These are phyloP conservation scores for Chlamydomonas schloesseri DNA, from an alignment of 139 green algal genomes.

Conservation along the genomic window DNA sequence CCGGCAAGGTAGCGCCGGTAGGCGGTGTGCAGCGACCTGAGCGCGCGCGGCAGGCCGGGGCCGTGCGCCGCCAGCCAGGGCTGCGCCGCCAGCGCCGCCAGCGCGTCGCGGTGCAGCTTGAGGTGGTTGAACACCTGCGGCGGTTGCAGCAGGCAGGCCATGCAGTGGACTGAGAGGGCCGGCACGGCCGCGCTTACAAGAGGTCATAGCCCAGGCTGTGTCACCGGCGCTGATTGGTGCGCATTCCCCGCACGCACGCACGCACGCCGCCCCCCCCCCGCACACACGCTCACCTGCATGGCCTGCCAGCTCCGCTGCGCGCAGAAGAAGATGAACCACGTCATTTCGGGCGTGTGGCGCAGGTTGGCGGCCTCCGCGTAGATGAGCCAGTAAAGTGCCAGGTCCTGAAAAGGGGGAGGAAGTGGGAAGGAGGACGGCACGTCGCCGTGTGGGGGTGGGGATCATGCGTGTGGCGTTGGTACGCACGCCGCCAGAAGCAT, in stretches of 20 bases:
- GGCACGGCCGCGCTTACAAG: too few relatives aligned
- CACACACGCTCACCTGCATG: constrained; percentile 27
- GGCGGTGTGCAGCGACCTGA: background rate
- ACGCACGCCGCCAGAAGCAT: too few relatives aligned
- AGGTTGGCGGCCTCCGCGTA: constrained; percentile 83
- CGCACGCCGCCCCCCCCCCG: too few relatives aligned
- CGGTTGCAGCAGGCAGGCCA: too few relatives aligned
- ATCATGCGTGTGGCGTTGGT: too few relatives aligned
- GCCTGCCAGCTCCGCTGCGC: constrained; percentile 59
- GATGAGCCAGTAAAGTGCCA: constrained; percentile 82
- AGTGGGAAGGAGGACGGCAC: background rate
- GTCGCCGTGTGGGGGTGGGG: background rate
- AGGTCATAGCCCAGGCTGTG: too few relatives aligned
- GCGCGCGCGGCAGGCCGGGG: background rate
- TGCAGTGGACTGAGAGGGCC: too few relatives aligned
- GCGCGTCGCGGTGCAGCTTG: background rate
- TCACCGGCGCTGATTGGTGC: too few relatives aligned
- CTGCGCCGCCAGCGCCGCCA: background rate
- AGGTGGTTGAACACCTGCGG: constrained; percentile 22
- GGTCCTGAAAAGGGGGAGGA: constrained; percentile 36
- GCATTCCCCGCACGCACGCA: too few relatives aligned
- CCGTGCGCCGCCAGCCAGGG: constrained; percentile 3
- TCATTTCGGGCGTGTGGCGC: constrained; percentile 79
- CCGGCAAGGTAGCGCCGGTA: background rate
- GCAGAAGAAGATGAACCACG: constrained; percentile 87